A percentile compares a stretch with the other conserved stretches of the same genome.
These are phyloP conservation scores for Croton laevigatus DNA, from an alignment of 441 rosid genomes.

Conservation along the genomic window DNA sequence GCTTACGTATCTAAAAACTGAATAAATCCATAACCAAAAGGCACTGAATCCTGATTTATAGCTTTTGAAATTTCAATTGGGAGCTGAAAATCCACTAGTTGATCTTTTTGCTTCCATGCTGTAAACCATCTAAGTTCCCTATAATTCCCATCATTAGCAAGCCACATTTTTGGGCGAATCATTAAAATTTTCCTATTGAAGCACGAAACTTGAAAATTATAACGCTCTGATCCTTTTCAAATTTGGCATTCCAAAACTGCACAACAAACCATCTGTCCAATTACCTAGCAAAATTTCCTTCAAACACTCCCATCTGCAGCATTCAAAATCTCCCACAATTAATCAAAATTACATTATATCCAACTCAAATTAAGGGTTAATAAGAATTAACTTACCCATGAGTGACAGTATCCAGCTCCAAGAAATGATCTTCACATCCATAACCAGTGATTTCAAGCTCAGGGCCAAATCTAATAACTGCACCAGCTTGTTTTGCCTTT, in stretches of 20 bases:
- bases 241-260: constrained; percentile 96
- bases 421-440: constrained; percentile 96
- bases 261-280: constrained; percentile 78
- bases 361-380: neutral
- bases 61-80: constrained; percentile 70
- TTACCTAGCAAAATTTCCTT: constrained; percentile 75
- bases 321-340: neutral
- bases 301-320: constrained; percentile 88
- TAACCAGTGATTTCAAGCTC: constrained; percentile 97
- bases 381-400: constrained; percentile 52
- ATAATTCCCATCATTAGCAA: constrained; percentile 96
- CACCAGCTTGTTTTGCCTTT: constrained; percentile 64
- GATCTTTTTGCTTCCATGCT: constrained; percentile 81
- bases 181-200: constrained; percentile 69
- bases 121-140: constrained; percentile 98
- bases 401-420: constrained; percentile 80
- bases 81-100: constrained; percentile 75
- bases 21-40: constrained; percentile 83
- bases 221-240: constrained; percentile 91
- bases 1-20: constrained; percentile 28
- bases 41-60: constrained; percentile 64
- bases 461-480: constrained; percentile 84
- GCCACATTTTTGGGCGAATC: constrained; percentile 97
- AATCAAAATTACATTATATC: neutral
- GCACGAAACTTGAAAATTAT: constrained; percentile 90